phyloP scores from a whole-genome alignment of 2,329 filamentous ascomycete species.

The Aspergillus novofumigatus region DNA sequence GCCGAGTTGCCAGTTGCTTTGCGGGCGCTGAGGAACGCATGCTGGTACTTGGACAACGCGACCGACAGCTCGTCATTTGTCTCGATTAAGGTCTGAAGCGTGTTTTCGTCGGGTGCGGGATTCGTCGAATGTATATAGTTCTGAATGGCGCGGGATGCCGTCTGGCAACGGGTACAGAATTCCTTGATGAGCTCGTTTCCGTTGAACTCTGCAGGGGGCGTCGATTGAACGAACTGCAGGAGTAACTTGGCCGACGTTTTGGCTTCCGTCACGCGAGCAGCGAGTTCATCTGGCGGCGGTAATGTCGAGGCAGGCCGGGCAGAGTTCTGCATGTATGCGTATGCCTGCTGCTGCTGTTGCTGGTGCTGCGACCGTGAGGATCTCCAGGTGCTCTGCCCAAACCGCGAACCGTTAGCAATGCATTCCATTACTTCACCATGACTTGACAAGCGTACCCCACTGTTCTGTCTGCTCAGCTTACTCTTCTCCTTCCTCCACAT shows the following conservation, averaged over 20 bases:
- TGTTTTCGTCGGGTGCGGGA: conserved; percentile 84
- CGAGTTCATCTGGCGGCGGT: conserved; percentile 72
- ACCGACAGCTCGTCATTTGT: conserved; percentile 87
- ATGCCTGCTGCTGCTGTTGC: conserved; percentile 14
- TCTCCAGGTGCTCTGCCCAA: conserved; percentile 3
- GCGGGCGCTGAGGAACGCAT: conserved; percentile 63
- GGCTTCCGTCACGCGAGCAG: conserved; percentile 81
- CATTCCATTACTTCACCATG: neutral
- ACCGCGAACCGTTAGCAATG: conserved; percentile 1
- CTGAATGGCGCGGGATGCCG: conserved; percentile 77
- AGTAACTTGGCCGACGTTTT: conserved; percentile 85
- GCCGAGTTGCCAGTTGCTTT: conserved; percentile 29
- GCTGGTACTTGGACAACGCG: conserved; percentile 78
- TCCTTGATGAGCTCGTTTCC: conserved; percentile 87
- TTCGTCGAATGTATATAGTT: conserved; percentile 76
- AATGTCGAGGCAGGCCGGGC: conserved; percentile 44
- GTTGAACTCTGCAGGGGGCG: conserved; percentile 69
- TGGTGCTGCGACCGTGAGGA: conserved; percentile 24
- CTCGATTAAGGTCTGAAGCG: conserved; percentile 88
- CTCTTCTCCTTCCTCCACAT: conserved; percentile 92
- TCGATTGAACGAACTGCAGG: conserved; percentile 86
- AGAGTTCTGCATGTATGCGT: conserved; percentile 26
- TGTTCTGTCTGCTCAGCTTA: conserved; percentile 47
- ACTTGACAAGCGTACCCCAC: neutral
- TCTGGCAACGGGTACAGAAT: conserved; percentile 80